phyloP scores from a whole-genome alignment of 441 rosid genomes.

The Populus hybrid region DNA sequence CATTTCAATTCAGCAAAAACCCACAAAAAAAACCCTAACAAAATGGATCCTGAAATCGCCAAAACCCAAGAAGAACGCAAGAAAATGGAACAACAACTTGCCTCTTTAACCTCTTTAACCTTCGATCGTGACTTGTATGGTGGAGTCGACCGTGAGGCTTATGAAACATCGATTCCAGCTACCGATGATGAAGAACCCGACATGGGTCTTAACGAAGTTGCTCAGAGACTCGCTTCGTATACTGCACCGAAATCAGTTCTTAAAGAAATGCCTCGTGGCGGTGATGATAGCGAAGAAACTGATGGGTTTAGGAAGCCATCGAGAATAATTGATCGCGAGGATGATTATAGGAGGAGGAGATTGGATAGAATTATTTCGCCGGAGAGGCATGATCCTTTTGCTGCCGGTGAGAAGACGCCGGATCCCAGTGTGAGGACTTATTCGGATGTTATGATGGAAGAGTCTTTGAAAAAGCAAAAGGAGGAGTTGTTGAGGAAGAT shows the following conservation, averaged over 20 bases:
- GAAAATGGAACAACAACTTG: conserved; percentile 69
- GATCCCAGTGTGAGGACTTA: conserved; percentile 74
- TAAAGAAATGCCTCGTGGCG: conserved; percentile 72
- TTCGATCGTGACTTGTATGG: conserved; percentile 87
- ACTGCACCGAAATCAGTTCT: conserved; percentile 89
- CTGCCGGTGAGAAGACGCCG: conserved; percentile 91
- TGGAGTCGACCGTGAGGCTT: conserved; percentile 59
- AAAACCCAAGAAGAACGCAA: conserved; percentile 80
- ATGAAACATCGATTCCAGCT: conserved; percentile 73
- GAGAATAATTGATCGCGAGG: conserved; percentile 82
- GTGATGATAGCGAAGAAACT: conserved; percentile 47
- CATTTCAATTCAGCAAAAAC: neutral
- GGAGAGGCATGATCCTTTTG: conserved; percentile 84
- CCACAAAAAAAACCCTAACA: neutral
- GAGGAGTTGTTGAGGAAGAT: conserved; percentile 70
- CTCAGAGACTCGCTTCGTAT: conserved; percentile 72
- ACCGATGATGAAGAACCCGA: conserved; percentile 86
- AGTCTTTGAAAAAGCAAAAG: conserved; percentile 61
- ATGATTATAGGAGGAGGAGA: conserved; percentile 77
- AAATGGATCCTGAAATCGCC: conserved; percentile 73
- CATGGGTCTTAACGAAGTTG: conserved; percentile 60
- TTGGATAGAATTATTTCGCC: conserved; percentile 79
- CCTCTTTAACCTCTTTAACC: conserved; percentile 61
- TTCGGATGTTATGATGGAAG: conserved; percentile 84
- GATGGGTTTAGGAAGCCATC: conserved; percentile 60